Evolutionary conservation across 805 yeast genomes (phyloP), one percentile per base, ranked within the genome.

Genomic region (Jamesozyma jinghongensis): DNA sequence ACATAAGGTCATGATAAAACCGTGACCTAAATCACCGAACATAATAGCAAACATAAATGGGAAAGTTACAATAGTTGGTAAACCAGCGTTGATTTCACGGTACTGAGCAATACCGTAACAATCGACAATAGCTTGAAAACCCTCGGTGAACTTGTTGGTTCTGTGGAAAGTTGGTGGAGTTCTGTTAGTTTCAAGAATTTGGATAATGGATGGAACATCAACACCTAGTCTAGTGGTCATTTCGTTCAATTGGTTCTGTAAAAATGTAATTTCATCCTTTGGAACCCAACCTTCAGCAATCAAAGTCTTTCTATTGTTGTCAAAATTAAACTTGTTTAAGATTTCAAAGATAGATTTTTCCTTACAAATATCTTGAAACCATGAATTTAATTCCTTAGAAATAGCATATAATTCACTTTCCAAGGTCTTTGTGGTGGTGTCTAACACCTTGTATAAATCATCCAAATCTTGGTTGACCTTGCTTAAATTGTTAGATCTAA

Each of bases 21-120:
- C 88, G 56, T 81, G 88, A 10, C 88, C 88, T 47, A 81, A 65
- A 63, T 81, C 88, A 63, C 88, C 88, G 64, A 81, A 81, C 88
- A 81, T 81, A 46, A 81, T 77, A 14, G 88, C 86, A 63, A 81
- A 81, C 85, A 81, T 77, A 56, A 81, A 81, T 13, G 88, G 88
- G 63, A 81, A 81, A 0, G 88, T 81, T 14, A 80, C 77, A 32
- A 80, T 71, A 1, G 87, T 77, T 14, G 88, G 80, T 45, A 81
- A 68, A 41, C 85, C 86, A 8, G 88, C 84, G 52, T 81, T 81
- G 10, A 81, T 79, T 59, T 81, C 88, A 53, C 76, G 77, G 53
- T 81, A 81, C 18, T 84, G 77, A 10, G 86, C 85, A 41, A 79
- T 71, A 52, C 87, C 87, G 51, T 81, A 81, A n/a, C 85, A 82